phyloP scores from a whole-genome alignment of 305 asterid species.

The Solanum hybrid region DNA sequence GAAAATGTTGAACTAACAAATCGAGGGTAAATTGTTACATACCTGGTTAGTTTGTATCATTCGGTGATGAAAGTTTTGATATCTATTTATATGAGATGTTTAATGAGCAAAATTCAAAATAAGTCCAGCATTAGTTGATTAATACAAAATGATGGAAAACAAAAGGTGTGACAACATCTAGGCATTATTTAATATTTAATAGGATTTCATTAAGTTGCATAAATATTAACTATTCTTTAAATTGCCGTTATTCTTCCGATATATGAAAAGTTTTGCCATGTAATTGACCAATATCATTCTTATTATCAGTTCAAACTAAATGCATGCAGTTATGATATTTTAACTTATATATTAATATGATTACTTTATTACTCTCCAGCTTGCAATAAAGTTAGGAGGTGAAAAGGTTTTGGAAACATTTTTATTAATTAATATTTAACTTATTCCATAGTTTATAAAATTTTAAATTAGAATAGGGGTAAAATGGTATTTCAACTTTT shows the following conservation, averaged over 20 bases:
- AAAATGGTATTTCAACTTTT: too few species aligned
- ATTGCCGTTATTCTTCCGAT: too few species aligned
- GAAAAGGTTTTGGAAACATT: not conserved
- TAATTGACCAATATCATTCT: not conserved
- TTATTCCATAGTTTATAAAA: too few species aligned
- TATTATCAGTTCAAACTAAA: too few species aligned
- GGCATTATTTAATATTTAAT: too few species aligned
- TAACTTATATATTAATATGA: not conserved
- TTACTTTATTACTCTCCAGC: not conserved
- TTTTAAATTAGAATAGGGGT: too few species aligned
- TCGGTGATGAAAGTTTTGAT: not conserved
- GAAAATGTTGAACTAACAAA: too few species aligned
- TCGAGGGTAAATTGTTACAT: not conserved
- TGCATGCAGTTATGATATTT: not conserved
- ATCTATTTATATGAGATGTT: not conserved
- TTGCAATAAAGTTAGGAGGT: not conserved
- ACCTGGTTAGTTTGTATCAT: not conserved
- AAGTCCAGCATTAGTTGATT: not conserved
- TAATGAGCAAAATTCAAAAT: not conserved
- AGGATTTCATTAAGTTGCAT: too few species aligned
- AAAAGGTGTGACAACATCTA: too few species aligned
- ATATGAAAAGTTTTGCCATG: not conserved
- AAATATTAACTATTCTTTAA: too few species aligned
- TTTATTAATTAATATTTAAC: not conserved
- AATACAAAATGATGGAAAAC: too few species aligned